Evolutionary conservation across 495 filamentous ascomycete genomes (phyloP), one percentile per base, ranked within the genome.

Genomic region (Penicillium cataractarum): DNA sequence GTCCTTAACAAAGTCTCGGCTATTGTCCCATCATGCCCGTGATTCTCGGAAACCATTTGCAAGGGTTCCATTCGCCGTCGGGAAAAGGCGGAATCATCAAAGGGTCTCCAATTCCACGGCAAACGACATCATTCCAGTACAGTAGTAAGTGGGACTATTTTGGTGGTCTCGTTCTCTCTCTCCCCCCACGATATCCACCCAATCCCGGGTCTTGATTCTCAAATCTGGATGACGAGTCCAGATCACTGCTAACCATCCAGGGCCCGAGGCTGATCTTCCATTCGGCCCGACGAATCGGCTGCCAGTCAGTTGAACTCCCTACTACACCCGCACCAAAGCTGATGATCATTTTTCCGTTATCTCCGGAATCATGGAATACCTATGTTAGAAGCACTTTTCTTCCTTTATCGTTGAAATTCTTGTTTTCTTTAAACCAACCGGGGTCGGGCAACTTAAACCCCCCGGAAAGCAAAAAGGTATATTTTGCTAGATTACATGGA

Each of bases 401-500:
- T n/a, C n/a, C n/a, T n/a, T n/a, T n/a, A n/a, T 42, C n/a, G 6
- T 42, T 42, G 15, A n/a, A 24, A 17, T 58, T 57, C 35, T 65
- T 63, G 54, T 37, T 57, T 58, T 67, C 22, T 53, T 27, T 15
- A 13, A 52, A 55, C 55, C 24, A 32, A 55, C 53, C 59, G 40
- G 40, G 42, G 52, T 26, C 21, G 56, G 56, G 27, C 19, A 58
- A 29, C 49, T 21, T 33, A n/a, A n/a, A n/a, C 1, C 26, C 56
- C 56, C 42, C 33, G 21, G 22, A 35, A 33, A 35, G 29, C 19
- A 52, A 29, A n/a, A 24, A 13, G 63, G 66, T 68, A 67, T 58
- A 68, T 58, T 61, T n/a, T 69, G 71, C 72, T 76, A 76, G 68
- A 75, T 69, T 76, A 76, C 74, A 75, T 71, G 65, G 66, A 71